A percentile compares a stretch with the other conserved stretches of the same genome.
Conservation (phyloP, 495 filamentous ascomycete species). For the Antarctomyces pellizariae region DNA sequence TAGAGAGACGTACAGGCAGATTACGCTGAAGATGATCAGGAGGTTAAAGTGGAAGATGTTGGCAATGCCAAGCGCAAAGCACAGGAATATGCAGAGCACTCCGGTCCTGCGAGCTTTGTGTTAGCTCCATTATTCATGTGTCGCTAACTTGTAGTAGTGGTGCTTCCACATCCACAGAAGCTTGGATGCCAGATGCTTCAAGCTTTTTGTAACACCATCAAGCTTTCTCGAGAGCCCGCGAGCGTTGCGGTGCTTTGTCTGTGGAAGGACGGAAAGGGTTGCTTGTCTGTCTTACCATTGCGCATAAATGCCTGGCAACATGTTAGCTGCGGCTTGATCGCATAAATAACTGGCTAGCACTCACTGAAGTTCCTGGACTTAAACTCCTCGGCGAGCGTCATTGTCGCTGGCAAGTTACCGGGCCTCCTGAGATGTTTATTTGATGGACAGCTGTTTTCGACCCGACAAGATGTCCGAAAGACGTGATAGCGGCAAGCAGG, state of each 20-base stretch:
- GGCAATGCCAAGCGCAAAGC: constrained; percentile 83
- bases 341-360: constrained; percentile 18
- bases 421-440: too few relatives aligned
- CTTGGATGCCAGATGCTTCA: too few relatives aligned
- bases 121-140: too few relatives aligned
- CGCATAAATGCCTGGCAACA: constrained; percentile 72
- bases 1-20: constrained; percentile 52
- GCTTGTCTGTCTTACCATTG: constrained; percentile 59
- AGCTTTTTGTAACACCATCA: too few relatives aligned
- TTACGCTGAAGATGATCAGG: constrained; percentile 55
- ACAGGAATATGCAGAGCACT: constrained; percentile 80
- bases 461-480: too few relatives aligned
- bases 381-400: constrained; percentile 41
- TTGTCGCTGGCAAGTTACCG: constrained; percentile 6
- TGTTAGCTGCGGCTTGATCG: background rate
- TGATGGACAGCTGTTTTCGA: too few relatives aligned
- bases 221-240: background rate
- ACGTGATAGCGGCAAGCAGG: too few relatives aligned
- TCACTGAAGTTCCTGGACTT: constrained; percentile 94
- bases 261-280: constrained; percentile 2
- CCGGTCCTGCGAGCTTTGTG: constrained; percentile 76
- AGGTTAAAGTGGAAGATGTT: constrained; percentile 48
- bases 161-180: background rate
- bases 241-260: constrained; percentile 1
- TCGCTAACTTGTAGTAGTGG: too few relatives aligned